These are phyloP conservation scores for Melaleuca quinquenervia DNA, from an alignment of 345 rosid genomes.

Conservation along the genomic window DNA sequence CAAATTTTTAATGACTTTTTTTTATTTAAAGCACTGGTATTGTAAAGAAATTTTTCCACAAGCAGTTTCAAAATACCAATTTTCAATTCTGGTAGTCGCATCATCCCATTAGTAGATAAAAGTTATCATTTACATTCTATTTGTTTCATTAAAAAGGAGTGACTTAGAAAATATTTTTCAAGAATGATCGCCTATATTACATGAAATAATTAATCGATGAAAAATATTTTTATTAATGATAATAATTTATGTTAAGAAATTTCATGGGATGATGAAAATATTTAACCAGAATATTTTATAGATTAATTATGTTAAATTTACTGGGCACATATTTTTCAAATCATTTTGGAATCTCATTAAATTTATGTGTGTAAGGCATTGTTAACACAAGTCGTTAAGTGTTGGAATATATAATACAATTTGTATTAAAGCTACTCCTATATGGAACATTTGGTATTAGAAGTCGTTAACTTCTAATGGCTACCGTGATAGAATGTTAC, in stretches of 20 bases:
- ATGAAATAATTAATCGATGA: too few relatives aligned
- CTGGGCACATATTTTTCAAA: neutral
- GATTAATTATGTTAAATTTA: neutral
- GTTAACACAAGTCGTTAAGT: neutral
- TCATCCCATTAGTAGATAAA: neutral
- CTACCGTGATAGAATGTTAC: neutral
- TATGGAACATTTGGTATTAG: too few relatives aligned
- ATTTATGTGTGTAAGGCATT: neutral
- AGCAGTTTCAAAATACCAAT: neutral
- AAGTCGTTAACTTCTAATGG: neutral
- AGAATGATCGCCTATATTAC: too few relatives aligned
- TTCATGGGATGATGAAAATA: neutral
- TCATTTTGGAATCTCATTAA: neutral
- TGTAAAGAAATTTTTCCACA: neutral
- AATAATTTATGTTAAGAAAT: neutral
- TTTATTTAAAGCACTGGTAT: neutral
- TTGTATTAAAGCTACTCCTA: neutral
- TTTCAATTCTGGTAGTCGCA: neutral
- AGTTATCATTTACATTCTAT: too few relatives aligned
- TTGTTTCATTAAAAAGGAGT: too few relatives aligned
- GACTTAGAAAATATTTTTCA: too few relatives aligned
- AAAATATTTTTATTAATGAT: too few relatives aligned
- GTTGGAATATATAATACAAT: neutral
- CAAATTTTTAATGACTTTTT: neutral
- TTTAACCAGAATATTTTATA: neutral